Base-by-base conservation (phyloP, 768 basidiomycete genomes). In the Xerocomellus amylosporus region DNA sequence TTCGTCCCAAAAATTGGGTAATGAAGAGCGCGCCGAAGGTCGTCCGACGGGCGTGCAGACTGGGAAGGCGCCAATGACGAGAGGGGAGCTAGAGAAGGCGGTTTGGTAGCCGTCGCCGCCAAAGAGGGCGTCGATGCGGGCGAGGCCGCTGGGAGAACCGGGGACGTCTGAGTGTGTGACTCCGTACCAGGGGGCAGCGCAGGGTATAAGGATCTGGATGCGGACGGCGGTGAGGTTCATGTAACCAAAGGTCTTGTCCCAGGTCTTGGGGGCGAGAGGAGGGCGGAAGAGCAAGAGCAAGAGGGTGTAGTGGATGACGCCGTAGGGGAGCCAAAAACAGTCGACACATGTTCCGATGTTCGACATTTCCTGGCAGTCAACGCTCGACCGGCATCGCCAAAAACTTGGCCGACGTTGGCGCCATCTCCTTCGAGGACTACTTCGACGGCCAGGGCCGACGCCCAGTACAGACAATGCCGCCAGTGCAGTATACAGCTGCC, bases 31-130 rank as follows among this genome's bases (percentile, higher is more conserved):
- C 96, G 61, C 92, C 92, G 61, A 98, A n/a, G n/a, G n/a, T n/a
- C n/a, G 90, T 90, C 67, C 85, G 87, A 3, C 83, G 96, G 1
- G 94, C 85, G 71, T 98, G 97, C 20, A 99, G 80, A 1, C 88
- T 90, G 97, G 97, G 73, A 98, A 98, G 2, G 97, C 97, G 15
- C 97, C 97, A 63, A 98, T 98, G 14, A 96, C 88, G 59, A 99
- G 81, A 0, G 97, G 96, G 0, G 96, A 88, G 64, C 84, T 84
- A 39, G 86, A 85, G 65, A 98, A 99, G 1, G 84, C 77, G 30
- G 79, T 78, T 37, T 86, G 87, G 77, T 98, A 98, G 10, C 80
- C 74, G 53, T 87, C 85, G 10, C 80, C 74, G 53, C 87, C 85
- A 69, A 98, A 90, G 39, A 98, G 78, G 34, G 82, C 80, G 70